Conservation (phyloP, 768 basidiomycete species). For the Pulveroboletus sp. region DNA sequence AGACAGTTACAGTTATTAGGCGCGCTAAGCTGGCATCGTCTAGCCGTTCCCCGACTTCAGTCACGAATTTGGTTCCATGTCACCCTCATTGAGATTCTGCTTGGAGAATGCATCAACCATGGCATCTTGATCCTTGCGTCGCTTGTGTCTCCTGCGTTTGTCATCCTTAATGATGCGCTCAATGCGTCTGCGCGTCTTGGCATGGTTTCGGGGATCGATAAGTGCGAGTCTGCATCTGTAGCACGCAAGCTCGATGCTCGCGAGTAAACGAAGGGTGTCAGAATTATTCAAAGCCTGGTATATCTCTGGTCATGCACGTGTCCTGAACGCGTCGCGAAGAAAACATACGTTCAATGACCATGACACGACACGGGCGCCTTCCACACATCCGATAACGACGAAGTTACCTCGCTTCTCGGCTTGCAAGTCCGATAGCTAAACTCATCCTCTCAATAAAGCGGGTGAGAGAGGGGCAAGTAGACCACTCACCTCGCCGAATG, state of each 20-base stretch:
- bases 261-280: constrained; percentile 75
- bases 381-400: constrained; percentile 76
- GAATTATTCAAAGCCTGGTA: constrained; percentile 73
- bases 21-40: constrained; percentile 8
- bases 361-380: constrained; percentile 67
- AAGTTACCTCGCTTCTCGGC: constrained; percentile 88
- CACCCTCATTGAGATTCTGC: constrained; percentile 35
- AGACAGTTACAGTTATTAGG: constrained; percentile 11
- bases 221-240: constrained; percentile 69
- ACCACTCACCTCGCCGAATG: constrained; percentile 62
- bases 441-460: constrained; percentile 1
- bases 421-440: constrained; percentile 63
- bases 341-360: constrained; percentile 76
- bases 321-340: constrained; percentile 2
- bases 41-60: constrained; percentile 2
- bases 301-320: constrained; percentile 9
- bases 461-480: background rate
- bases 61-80: constrained; percentile 26
- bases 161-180: constrained; percentile 84
- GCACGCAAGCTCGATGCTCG: constrained; percentile 81
- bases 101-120: constrained; percentile 76
- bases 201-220: constrained; percentile 60
- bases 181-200: constrained; percentile 62
- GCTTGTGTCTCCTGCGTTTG: constrained; percentile 70
- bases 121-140: constrained; percentile 79